Conservation (phyloP, 805 yeast genomes). For the Yarrowia divulgata region DNA sequence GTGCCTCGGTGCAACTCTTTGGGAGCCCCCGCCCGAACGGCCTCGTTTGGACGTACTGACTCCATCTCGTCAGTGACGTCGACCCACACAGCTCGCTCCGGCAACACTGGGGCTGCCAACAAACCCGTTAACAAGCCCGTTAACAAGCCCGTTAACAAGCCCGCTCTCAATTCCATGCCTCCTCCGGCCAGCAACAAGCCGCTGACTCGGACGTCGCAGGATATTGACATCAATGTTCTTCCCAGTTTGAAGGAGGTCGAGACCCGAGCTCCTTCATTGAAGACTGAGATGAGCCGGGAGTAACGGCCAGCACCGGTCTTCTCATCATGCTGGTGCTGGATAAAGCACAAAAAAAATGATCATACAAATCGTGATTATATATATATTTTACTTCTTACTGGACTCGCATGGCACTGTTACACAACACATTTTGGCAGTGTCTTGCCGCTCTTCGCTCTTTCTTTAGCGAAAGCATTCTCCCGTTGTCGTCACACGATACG, state of each 20-base stretch:
- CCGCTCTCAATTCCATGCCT: conserved; percentile 29
- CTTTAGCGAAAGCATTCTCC: conserved; percentile 22
- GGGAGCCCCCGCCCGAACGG: conserved; percentile 34
- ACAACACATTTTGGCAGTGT: conserved; percentile 5
- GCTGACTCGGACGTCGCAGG: conserved; percentile 37
- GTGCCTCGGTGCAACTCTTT: conserved; percentile 38
- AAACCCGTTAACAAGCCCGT: background rate
- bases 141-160: conserved; percentile 1
- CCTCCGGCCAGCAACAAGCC: conserved; percentile 38
- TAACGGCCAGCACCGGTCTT: background rate
- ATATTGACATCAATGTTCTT: conserved; percentile 27
- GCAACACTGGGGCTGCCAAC: conserved; percentile 7
- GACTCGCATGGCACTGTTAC: conserved; percentile 20
- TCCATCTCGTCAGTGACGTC: conserved; percentile 35
- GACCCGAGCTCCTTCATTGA: conserved; percentile 22
- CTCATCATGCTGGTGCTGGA: background rate
- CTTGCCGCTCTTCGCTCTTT: background rate
- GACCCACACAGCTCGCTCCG: conserved; percentile 25
- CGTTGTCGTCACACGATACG: conserved; percentile 32
- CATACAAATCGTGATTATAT: conserved; percentile 21
- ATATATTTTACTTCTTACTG: conserved; percentile 33
- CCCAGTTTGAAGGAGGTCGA: conserved; percentile 38
- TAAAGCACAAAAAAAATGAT: background rate
- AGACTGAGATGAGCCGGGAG: conserved; percentile 31
- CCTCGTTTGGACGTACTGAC: conserved; percentile 33